A percentile compares a stretch with the other conserved stretches of the same genome.
Conservation (phyloP, 169 alveolate species). For the Plasmodium knowlesi region DNA sequence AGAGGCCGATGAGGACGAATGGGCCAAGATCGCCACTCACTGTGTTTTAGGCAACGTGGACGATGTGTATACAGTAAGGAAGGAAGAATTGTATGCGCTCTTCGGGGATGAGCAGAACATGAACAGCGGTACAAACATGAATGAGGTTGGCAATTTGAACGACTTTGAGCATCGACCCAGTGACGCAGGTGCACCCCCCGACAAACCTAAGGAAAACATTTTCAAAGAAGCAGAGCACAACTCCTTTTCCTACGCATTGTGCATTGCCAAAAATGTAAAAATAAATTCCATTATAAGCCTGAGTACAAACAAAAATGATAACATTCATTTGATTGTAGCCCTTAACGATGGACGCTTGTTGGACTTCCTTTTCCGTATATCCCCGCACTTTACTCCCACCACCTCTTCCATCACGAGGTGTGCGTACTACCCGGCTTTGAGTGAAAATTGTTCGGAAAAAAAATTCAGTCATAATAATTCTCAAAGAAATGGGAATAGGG, state of each 20-base stretch:
- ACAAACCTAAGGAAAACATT: conserved; percentile 35
- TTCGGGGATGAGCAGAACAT: conserved; percentile 15
- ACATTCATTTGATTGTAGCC: conserved; percentile 34
- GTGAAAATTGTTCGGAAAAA: conserved; percentile 19
- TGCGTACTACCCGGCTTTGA: background rate
- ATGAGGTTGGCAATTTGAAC: background rate
- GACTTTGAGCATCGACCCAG: background rate
- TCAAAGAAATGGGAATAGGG: background rate
- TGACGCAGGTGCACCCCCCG: background rate
- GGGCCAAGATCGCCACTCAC: background rate
- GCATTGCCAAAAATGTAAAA: conserved; percentile 49
- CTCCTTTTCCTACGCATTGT: conserved; percentile 64
- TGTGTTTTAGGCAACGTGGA: conserved; percentile 46
- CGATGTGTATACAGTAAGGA: conserved; percentile 43
- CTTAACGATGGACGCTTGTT: conserved; percentile 37
- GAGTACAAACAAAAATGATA: conserved; percentile 31
- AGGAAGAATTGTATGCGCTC: conserved; percentile 33
- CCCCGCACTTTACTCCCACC: conserved; percentile 5
- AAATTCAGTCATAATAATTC: background rate
- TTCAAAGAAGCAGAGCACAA: conserved; percentile 27
- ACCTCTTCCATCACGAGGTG: background rate
- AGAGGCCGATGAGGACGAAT: background rate
- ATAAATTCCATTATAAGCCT: conserved; percentile 41
- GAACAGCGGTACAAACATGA: background rate
- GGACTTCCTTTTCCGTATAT: conserved; percentile 21